These are phyloP conservation scores for Boletus rufocinnamomeus DNA, from an alignment of 768 basidiomycete genomes.

Conservation along the genomic window DNA sequence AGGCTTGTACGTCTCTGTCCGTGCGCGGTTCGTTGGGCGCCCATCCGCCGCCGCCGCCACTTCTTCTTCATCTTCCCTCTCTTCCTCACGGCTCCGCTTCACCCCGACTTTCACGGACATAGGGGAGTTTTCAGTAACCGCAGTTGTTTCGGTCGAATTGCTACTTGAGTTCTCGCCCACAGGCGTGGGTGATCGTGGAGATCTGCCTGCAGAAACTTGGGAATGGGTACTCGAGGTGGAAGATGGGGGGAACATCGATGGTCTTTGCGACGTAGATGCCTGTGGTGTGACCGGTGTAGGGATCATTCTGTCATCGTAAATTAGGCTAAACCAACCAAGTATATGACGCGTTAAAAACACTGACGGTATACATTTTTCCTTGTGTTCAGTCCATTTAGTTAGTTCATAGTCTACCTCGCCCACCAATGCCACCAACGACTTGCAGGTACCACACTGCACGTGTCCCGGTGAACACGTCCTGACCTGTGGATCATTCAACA, in stretches of 20 bases:
- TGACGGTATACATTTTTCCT: constrained; percentile 48
- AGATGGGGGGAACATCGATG: constrained; percentile 18
- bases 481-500: constrained; percentile 67
- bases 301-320: constrained; percentile 15
- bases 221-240: constrained; percentile 23
- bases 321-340: constrained; percentile 1
- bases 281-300: constrained; percentile 27
- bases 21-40: constrained; percentile 52
- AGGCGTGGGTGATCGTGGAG: constrained; percentile 18
- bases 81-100: constrained; percentile 54
- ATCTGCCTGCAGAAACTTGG: constrained; percentile 13
- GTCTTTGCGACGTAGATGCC: constrained; percentile 13
- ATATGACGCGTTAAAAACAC: constrained; percentile 15
- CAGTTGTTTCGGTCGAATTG: constrained; percentile 42
- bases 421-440: constrained; percentile 43
- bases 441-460: constrained; percentile 58
- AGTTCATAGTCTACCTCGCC: constrained; percentile 61
- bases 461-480: constrained; percentile 45
- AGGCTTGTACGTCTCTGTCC: constrained; percentile 48
- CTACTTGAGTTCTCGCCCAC: constrained; percentile 23
- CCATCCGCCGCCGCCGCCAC: constrained; percentile 40
- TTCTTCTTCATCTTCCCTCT: constrained; percentile 36
- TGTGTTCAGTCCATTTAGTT: constrained; percentile 64
- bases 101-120: constrained; percentile 30
- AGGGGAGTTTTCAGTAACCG: constrained; percentile 31